Evolutionary conservation across 169 alveolate species (phyloP).

Genomic region (Eimeria tenella): DNA sequence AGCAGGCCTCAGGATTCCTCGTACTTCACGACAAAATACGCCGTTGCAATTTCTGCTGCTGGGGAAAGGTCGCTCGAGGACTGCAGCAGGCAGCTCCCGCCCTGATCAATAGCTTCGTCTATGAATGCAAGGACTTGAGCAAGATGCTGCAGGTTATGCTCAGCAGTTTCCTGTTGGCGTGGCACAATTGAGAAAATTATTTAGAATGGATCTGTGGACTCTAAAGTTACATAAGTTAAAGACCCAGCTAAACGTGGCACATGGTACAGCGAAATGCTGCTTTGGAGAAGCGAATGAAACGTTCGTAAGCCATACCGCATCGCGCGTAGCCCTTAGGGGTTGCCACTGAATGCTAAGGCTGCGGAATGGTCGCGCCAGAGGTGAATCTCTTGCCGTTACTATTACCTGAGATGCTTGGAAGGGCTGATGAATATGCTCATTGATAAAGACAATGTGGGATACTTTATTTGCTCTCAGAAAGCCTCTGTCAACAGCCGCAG

Average conservation of each 20-base stretch:
- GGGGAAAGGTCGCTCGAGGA: conserved; percentile 19
- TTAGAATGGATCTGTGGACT: not conserved
- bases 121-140: conserved; percentile 46
- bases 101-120: conserved; percentile 52
- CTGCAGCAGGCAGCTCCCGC: conserved; percentile 62
- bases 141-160: conserved; percentile 3
- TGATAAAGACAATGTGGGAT: conserved; percentile 51
- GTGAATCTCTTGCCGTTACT: not conserved
- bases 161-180: not conserved
- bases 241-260: no score
- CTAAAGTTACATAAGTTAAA: no score
- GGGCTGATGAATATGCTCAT: not conserved
- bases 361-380: not conserved
- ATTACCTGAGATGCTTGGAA: not conserved
- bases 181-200: not conserved
- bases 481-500: not conserved
- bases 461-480: conserved; percentile 37
- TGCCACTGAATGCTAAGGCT: conserved; percentile 39
- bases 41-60: conserved; percentile 51
- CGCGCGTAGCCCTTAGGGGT: not conserved
- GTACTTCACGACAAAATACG: conserved; percentile 44
- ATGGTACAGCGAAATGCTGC: no score
- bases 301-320: not conserved
- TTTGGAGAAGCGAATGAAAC: not conserved
- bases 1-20: not conserved